Evolutionary conservation across 108 stramenopile species (phyloP).

Genomic region (Bacterosira constricta): DNA sequence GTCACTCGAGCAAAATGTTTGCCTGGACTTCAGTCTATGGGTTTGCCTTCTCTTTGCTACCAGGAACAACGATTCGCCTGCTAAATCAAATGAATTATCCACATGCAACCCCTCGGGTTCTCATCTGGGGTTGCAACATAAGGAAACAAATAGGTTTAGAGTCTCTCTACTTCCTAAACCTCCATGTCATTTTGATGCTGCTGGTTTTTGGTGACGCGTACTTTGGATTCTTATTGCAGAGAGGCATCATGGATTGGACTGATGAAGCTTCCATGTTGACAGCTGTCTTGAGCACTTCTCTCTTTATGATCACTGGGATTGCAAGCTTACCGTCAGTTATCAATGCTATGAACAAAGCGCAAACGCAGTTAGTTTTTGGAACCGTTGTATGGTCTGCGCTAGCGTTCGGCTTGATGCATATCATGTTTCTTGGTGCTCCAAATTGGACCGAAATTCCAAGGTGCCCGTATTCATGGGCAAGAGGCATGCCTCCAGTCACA

Average conservation of each 20-base stretch:
- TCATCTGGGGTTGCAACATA: slow-evolving; percentile 25
- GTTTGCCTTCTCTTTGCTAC: slow-evolving; percentile 28
- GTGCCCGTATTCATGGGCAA: slow-evolving; percentile 22
- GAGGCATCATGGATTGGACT: slow-evolving; percentile 22
- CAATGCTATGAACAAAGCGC: slow-evolving; percentile 33
- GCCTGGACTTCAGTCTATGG: slow-evolving; percentile 29
- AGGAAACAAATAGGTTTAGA: slow-evolving; percentile 31
- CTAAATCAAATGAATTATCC: not conserved
- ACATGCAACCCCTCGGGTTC: not conserved
- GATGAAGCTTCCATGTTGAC: slow-evolving; percentile 23
- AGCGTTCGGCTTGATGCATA: slow-evolving; percentile 18
- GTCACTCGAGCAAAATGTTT: slow-evolving; percentile 22
- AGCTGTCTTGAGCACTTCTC: slow-evolving; percentile 8
- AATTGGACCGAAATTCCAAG: slow-evolving; percentile 5
- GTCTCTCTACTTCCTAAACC: slow-evolving; percentile 23
- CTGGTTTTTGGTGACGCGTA: slow-evolving; percentile 24
- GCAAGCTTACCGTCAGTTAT: slow-evolving; percentile 23
- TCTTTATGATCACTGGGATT: slow-evolving; percentile 27
- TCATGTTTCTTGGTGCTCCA: slow-evolving; percentile 27
- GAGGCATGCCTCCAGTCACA: slow-evolving; percentile 35
- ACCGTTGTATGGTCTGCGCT: slow-evolving; percentile 33
- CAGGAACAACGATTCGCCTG: slow-evolving; percentile 20
- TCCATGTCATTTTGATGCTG: slow-evolving; percentile 20
- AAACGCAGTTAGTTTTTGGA: slow-evolving; percentile 19
- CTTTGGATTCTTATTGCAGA: slow-evolving; percentile 9